phyloP scores from a whole-genome alignment of 1,284 basidiomycete genomes.

The Ustilago nuda region DNA sequence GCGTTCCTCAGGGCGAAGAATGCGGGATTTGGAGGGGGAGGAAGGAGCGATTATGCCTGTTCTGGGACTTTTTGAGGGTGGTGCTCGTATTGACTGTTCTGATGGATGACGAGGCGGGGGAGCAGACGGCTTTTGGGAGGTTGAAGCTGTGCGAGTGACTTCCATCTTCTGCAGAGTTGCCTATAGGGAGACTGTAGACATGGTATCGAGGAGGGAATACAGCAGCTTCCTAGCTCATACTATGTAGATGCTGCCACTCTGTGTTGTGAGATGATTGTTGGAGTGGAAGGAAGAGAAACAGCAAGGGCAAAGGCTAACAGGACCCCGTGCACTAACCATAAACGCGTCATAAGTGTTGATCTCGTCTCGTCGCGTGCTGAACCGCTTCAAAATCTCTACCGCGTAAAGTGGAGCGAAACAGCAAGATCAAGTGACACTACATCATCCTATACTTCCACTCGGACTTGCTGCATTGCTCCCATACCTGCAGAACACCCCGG shows the following conservation, averaged over 20 bases:
- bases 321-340: not conserved
- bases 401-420: slow-evolving; percentile 31
- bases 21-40: slow-evolving; percentile 26
- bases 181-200: not conserved
- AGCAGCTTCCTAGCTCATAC: too few relatives aligned
- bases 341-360: not conserved
- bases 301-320: not conserved
- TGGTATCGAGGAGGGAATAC: too few relatives aligned
- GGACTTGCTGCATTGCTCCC: too few relatives aligned
- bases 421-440: too few relatives aligned
- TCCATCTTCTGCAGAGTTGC: slow-evolving; percentile 13
- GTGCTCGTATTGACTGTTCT: not conserved
- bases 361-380: slow-evolving; percentile 7
- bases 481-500: too few relatives aligned
- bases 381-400: not conserved
- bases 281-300: not conserved
- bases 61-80: slow-evolving; percentile 14
- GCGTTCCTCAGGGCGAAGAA: not conserved
- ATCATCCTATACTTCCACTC: too few relatives aligned
- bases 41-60: slow-evolving; percentile 29
- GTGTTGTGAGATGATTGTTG: not conserved
- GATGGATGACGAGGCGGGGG: not conserved
- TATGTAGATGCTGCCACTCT: too few relatives aligned
- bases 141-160: slow-evolving; percentile 28
- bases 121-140: slow-evolving; percentile 4